Evolutionary conservation across 495 filamentous ascomycete species (phyloP), one percentile per base, ranked within the genome.

Genomic region (Tuber umbilicatum): DNA sequence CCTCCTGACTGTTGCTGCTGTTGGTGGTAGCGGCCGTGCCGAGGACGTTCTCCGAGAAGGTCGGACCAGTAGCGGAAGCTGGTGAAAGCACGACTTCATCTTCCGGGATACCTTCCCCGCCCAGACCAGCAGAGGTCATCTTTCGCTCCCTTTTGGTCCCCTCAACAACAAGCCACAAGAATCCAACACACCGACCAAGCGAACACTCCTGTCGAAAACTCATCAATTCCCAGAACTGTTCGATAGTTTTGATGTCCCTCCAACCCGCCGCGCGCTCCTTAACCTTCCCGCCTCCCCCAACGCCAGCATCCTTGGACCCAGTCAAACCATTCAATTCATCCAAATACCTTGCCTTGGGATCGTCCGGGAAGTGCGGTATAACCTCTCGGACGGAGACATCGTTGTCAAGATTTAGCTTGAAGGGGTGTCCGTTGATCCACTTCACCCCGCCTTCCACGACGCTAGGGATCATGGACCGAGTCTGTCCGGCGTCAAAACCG

Each of bases 201-300:
- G 94, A 94, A 81, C 95, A 99, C 83, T 99, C 95, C 82, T 98
- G 95, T 41, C 95, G 86, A 81, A 93, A 97, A 21, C 93, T 91
- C 95, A 99, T 98, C 89, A 95, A 90, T 73, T 99, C 95, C 95
- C 95, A 99, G 83, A 99, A 99, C 77, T 94, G 90, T 42, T 94
- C 93, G 42, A 98, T 83, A 0, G 90, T 91, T 77, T 85, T 89
- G 27, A 97, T 90, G 78, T 90, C 93, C 78, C 88, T 90, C 95
- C 95, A 99, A 3, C 75, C 70, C 70, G 88, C 85, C 0, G 91
- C 93, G 21, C 86, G 86, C n/a, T 78, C 73, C 14, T 79, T 75
- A 31, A 82, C 78, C 21, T 81, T 80, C 14, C 79, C 72, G 17
- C 86, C 74, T 35, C 55, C 55, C 6, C 64, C 31, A 39, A 85